phyloP scores from a whole-genome alignment of 352 stramenopile genomes.

The Phytopythium aichiense region DNA sequence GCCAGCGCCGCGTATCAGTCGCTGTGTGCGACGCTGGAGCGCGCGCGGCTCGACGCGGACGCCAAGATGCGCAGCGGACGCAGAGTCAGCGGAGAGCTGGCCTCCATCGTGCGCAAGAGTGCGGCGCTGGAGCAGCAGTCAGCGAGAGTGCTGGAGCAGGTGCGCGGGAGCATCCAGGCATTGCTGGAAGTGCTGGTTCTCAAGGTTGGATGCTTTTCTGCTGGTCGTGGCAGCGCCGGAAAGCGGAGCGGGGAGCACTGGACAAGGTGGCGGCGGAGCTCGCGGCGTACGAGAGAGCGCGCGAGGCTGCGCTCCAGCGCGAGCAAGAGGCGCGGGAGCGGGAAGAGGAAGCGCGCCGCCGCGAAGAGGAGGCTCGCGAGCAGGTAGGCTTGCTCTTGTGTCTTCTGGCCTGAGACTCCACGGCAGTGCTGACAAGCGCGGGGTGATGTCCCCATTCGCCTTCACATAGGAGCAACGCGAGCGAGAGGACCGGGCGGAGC shows the following conservation, averaged over 20 bases:
- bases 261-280: slow-evolving; percentile 48
- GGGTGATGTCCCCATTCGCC: background rate
- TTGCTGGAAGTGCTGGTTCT: background rate
- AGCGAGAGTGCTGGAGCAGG: slow-evolving; percentile 31
- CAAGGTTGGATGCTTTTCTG: background rate
- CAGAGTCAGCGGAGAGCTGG: slow-evolving; percentile 13
- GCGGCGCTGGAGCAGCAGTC: slow-evolving; percentile 34
- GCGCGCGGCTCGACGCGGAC: slow-evolving; percentile 47
- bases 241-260: slow-evolving; percentile 33
- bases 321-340: slow-evolving; percentile 29
- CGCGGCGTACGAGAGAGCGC: slow-evolving; percentile 33
- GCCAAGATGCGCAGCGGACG: slow-evolving; percentile 27
- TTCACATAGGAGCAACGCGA: slow-evolving; percentile 18
- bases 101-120: slow-evolving; percentile 26
- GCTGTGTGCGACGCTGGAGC: slow-evolving; percentile 58
- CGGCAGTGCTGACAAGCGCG: background rate
- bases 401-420: background rate
- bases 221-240: slow-evolving; percentile 22
- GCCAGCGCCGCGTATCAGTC: slow-evolving; percentile 51
- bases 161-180: slow-evolving; percentile 1
- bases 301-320: slow-evolving; percentile 21
- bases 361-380: slow-evolving; percentile 30
- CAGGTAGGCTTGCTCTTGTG: slow-evolving; percentile 18
- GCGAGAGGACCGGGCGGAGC: slow-evolving; percentile 20
- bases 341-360: slow-evolving; percentile 26